Conservation (phyloP, 345 rosid genomes). For the Eucalyptus fibrosa region DNA sequence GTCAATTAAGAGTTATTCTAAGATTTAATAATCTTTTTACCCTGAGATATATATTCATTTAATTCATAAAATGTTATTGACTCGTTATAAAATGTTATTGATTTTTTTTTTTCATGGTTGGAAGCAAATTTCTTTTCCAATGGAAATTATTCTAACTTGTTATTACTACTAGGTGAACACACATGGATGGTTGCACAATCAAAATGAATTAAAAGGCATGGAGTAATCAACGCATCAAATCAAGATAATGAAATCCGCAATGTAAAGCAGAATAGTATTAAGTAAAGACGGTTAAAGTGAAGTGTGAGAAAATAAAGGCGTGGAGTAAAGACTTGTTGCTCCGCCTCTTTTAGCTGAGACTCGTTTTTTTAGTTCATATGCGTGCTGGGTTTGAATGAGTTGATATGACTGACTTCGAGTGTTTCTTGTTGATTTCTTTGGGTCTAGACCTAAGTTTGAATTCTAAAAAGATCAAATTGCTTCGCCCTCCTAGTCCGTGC, state of each 20-base stretch:
- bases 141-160: background rate
- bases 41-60: background rate
- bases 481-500: background rate
- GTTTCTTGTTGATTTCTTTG: background rate
- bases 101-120: rapidly evolving
- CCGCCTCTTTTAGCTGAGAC: too few relatives aligned
- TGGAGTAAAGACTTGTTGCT: too few relatives aligned
- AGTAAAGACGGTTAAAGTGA: background rate
- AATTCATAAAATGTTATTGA: background rate
- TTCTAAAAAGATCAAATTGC: too few relatives aligned
- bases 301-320: background rate
- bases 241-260: background rate
- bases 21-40: background rate
- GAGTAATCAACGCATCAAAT: background rate
- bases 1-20: background rate
- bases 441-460: background rate
- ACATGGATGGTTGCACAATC: background rate
- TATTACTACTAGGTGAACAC: background rate
- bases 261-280: background rate
- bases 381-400: background rate
- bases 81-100: background rate
- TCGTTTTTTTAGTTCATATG: too few relatives aligned
- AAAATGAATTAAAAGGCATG: background rate
- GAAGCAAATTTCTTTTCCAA: background rate
- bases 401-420: background rate